These are phyloP conservation scores for Pseudogymnoascus sp. DNA, from an alignment of 2,329 filamentous ascomycete genomes.

Conservation along the genomic window DNA sequence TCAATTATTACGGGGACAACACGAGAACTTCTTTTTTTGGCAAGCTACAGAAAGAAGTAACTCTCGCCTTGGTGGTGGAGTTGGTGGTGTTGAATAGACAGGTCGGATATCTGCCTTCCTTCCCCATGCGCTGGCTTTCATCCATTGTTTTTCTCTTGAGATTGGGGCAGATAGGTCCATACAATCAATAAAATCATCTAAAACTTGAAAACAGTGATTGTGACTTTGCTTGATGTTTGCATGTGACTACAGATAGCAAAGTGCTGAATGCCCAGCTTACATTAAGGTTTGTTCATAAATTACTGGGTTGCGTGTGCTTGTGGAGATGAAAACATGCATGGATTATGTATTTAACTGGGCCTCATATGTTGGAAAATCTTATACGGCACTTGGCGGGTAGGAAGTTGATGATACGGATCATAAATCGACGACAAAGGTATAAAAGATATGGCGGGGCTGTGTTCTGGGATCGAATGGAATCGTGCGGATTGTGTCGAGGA, in stretches of 20 bases:
- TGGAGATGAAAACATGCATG: neutral
- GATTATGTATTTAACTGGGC: neutral
- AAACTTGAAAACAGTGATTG: neutral
- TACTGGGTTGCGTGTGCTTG: no score
- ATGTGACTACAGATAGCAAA: neutral
- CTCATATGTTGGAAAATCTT: neutral
- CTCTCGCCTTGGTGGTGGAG: constrained; percentile 7
- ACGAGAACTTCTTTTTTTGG: neutral
- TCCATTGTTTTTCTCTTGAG: neutral
- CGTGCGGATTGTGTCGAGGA: neutral
- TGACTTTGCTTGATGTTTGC: neutral
- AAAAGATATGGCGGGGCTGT: neutral
- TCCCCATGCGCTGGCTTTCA: neutral
- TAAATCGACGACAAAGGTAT: neutral
- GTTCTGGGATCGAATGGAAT: no score
- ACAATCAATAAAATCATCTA: neutral
- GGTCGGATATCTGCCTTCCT: constrained; percentile 4
- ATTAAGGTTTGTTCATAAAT: neutral
- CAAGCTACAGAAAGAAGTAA: neutral
- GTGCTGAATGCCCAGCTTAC: neutral
- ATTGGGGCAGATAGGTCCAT: neutral
- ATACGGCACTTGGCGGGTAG: neutral
- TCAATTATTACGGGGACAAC: neutral
- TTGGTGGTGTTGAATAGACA: neutral
- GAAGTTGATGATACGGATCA: neutral